Conservation (phyloP, 192 early-diverging fungal genomes). For the Chytriomyces sp. region DNA sequence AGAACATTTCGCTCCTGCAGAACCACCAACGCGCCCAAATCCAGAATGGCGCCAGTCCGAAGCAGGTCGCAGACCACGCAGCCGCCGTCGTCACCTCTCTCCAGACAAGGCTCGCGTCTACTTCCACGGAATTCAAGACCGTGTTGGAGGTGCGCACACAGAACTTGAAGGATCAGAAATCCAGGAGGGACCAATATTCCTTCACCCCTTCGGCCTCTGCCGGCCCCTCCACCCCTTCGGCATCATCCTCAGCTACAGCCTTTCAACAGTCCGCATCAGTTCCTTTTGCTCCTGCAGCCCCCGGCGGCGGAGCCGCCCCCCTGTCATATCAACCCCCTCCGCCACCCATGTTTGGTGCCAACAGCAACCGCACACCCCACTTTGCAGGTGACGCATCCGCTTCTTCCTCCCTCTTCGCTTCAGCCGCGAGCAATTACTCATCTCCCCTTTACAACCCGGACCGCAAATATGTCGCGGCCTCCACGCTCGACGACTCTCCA, state of each 20-base stretch:
- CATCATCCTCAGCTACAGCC: conserved; percentile 14
- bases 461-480: conserved; percentile 32
- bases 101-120: conserved; percentile 88
- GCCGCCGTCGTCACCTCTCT: conserved; percentile 88
- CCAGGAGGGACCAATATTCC: conserved; percentile 86
- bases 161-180: conserved; percentile 93
- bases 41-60: background rate
- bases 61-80: conserved; percentile 86
- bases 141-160: conserved; percentile 94
- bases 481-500: conserved; percentile 17
- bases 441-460: conserved; percentile 69
- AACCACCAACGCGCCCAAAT: conserved; percentile 44
- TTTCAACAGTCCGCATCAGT: too few relatives aligned
- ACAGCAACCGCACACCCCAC: background rate
- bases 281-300: too few relatives aligned
- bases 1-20: conserved; percentile 89
- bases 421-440: conserved; percentile 32
- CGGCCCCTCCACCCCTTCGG: background rate
- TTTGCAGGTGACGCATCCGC: conserved; percentile 24
- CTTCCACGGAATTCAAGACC: conserved; percentile 89
- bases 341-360: too few relatives aligned
- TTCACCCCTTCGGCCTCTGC: conserved; percentile 35
- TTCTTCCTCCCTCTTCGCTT: conserved; percentile 29
- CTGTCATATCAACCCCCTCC: background rate
- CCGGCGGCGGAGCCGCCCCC: background rate